Evolutionary conservation across 2,329 filamentous ascomycete species (phyloP), one percentile per base, ranked within the genome.

Genomic region (Microascus cirrosus): DNA sequence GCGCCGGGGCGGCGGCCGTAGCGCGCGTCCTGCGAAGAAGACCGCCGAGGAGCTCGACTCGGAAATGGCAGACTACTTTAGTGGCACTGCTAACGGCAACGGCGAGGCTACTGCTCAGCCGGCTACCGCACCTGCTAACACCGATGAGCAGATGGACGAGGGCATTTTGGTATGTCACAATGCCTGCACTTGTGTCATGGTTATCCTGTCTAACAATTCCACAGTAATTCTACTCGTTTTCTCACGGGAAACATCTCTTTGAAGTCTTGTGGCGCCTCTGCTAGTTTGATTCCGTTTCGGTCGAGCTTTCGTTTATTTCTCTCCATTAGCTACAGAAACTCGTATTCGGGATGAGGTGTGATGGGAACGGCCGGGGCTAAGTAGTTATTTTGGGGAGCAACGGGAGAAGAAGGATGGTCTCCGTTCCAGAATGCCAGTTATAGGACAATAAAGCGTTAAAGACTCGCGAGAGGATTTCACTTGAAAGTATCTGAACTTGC

Each of bases 11-110:
- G 69, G 12, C 18, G 77, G 79, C 59, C 77, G 77, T 61, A 72
- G 69, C 52, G 77, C 80, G 63, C 83, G 87, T 66, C 79, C 87
- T 64, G 75, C 85, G 67, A 78, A 95, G 77, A 97, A 97, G 88
- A 95, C 91, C 0, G 85, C 87, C 1, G 93, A 96, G 70, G 92
- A 99, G 76, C 84, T 99, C 28, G 94, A 99, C 71, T 91, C 90
- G 4, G 94, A 99, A 72, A 99, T 99, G 94, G 86, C 84, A 22
- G 94, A 97, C 72, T 99, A 99, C 77, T 97, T 95, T 70, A 84
- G 79, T 57, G 75, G 71, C 56, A 76, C 76, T 63, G 73, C 74
- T 48, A 70, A 74, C 56, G 77, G 75, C 34, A 75, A 75, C 61
- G 75, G 78, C 60, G 65, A 74, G 57, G 69, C 74, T 52, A 70